Percentiles rank a stretch among this genome's conserved stretches.
These are phyloP conservation scores for Xylona heveae DNA, from an alignment of 495 filamentous ascomycete species.

Conservation along the genomic window DNA sequence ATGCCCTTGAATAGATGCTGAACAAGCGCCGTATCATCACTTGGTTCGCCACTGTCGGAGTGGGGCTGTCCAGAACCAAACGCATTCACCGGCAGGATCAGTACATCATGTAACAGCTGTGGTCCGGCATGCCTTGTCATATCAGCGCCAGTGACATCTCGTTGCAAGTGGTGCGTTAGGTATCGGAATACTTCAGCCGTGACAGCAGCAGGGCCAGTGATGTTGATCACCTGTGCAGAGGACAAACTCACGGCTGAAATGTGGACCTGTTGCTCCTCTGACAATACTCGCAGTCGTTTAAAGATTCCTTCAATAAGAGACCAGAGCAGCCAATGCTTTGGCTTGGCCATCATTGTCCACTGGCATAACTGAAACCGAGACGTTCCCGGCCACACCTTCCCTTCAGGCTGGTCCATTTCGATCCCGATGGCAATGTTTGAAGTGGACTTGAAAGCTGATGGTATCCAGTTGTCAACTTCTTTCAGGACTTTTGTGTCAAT, in stretches of 20 bases:
- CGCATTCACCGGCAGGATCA: constrained; percentile 13
- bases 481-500: constrained; percentile 18
- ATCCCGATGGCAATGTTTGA: constrained; percentile 20
- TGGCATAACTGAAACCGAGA: constrained; percentile 18
- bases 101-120: constrained; percentile 10
- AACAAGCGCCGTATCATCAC: constrained; percentile 11
- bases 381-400: constrained; percentile 10
- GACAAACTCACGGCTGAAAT: neutral
- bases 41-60: constrained; percentile 5
- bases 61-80: constrained; percentile 11
- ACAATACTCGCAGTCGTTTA: neutral
- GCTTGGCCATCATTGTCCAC: constrained; percentile 20
- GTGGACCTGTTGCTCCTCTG: constrained; percentile 4
- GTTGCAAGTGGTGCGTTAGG: constrained; percentile 6
- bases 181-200: constrained; percentile 7
- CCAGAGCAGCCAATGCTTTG: constrained; percentile 10
- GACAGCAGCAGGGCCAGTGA: constrained; percentile 10
- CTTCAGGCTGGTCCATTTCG: constrained; percentile 18
- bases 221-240: constrained; percentile 8
- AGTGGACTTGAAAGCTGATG: constrained; percentile 9
- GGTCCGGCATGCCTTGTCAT: constrained; percentile 10
- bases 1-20: constrained; percentile 15
- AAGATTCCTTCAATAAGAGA: constrained; percentile 9
- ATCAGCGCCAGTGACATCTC: constrained; percentile 7
- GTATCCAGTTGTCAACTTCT: constrained; percentile 20